Conservation (phyloP, 441 rosid genomes). For the Biscutella auriculata region DNA sequence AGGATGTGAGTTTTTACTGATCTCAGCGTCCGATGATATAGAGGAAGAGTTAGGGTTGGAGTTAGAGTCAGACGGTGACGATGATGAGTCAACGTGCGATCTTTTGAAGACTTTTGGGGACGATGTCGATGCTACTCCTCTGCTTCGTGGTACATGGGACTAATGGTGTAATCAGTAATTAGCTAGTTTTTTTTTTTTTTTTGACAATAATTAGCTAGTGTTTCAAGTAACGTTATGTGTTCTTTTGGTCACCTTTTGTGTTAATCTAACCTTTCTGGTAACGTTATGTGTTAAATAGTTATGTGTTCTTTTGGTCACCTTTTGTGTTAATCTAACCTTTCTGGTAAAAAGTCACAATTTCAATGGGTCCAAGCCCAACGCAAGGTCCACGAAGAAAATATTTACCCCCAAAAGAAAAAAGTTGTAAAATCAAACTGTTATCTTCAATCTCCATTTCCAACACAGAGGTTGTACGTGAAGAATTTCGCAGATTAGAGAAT, state of each 20-base stretch:
- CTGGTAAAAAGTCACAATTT: neutral
- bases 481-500: conserved; percentile 1
- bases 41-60: conserved; percentile 58
- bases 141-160: conserved; percentile 46
- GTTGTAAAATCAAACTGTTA: neutral
- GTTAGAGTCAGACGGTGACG: conserved; percentile 26
- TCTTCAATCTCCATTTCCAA: neutral
- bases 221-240: no score
- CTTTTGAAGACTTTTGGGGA: conserved; percentile 44
- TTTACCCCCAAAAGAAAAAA: neutral
- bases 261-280: no score
- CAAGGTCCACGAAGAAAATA: neutral
- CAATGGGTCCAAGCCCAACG: conserved; percentile 7
- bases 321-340: neutral
- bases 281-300: no score
- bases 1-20: conserved; percentile 63
- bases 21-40: conserved; percentile 51
- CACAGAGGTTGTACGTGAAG: neutral
- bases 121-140: conserved; percentile 27
- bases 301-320: neutral
- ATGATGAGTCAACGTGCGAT: conserved; percentile 39
- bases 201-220: no score
- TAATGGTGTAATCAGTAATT: neutral
- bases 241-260: no score
- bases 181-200: no score